Evolutionary conservation across 805 yeast species (phyloP), one percentile per base, ranked within the genome.

Genomic region (Metschnikowia picachoensis): DNA sequence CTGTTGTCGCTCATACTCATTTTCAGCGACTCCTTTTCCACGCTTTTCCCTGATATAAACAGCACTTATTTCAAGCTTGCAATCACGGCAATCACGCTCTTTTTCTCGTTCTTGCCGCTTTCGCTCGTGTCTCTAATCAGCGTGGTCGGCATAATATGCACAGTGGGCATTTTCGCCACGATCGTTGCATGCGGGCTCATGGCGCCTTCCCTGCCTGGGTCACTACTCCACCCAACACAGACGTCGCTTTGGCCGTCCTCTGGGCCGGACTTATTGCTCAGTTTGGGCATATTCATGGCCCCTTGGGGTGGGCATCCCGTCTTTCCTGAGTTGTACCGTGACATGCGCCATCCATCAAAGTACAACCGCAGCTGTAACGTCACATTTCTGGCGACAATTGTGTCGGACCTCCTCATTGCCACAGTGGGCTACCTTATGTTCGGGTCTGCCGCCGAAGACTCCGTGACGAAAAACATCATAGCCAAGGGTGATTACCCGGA

Each of bases 221-320:
- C 85, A 4, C 61, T 82, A 42, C 51, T 67, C n/a, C 63, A 65
- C 37, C 75, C 75, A 31, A 79, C 80, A 59, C 62, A 66, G 20
- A 67, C 73, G 1, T 52, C 58, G 33, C 44, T 62, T 37, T 68
- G 66, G 61, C 77, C 77, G 3, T 27, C 51, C 11, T 49, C 60
- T 15, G 37, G 60, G 27, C 55, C 64, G 6, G 68, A 70, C 41
- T 52, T 82, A 9, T 58, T 78, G 9, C 63, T 80, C 31, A 76
- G 85, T 1, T 68, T 81, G 40, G 87, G 87, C 11, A 81, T 83
- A 43, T 74, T 82, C 49, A 74, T 83, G 74, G 85, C 91, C 4
- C 91, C 92, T 1, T 87, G 86, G 72, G 90, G 94, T 6, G 92
- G 94, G 0, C 94, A 87, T 65, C 88, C 94, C 5, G 78, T 87